Conservation (phyloP, 139 green algal genomes). For the Choricystis sp. region DNA sequence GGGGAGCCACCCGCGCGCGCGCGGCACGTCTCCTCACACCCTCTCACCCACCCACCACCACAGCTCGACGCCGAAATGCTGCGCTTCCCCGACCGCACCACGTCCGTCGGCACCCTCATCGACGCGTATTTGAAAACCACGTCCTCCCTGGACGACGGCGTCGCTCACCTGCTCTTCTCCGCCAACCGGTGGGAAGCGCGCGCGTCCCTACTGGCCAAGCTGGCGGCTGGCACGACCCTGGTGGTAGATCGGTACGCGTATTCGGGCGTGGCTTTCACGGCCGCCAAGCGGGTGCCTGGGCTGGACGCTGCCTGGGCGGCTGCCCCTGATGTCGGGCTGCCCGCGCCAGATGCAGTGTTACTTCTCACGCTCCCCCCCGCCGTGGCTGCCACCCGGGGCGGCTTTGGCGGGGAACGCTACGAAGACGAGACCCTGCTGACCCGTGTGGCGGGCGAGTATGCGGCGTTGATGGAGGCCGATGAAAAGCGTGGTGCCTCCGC, state of each 20-base stretch:
- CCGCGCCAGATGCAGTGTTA: constrained; percentile 68
- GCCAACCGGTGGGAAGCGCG: constrained; percentile 88
- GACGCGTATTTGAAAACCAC: constrained; percentile 61
- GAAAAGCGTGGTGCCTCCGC: no score
- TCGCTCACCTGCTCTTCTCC: constrained; percentile 83
- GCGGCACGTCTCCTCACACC: not conserved
- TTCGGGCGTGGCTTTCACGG: constrained; percentile 77
- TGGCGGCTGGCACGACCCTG: constrained; percentile 60
- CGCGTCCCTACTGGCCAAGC: constrained; percentile 39
- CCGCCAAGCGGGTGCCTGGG: constrained; percentile 58
- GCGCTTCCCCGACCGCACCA: constrained; percentile 85
- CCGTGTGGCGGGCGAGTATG: constrained; percentile 16
- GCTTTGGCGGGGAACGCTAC: constrained; percentile 81
- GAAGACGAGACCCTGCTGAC: constrained; percentile 54
- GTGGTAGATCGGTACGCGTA: constrained; percentile 89
- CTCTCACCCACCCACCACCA: not conserved
- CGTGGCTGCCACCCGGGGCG: constrained; percentile 36
- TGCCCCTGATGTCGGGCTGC: constrained; percentile 48
- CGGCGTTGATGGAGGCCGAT: no score
- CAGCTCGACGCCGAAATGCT: constrained; percentile 52
- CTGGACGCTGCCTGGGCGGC: constrained; percentile 63
- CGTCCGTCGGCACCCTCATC: constrained; percentile 66
- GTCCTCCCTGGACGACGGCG: constrained; percentile 48
- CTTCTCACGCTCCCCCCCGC: constrained; percentile 52
- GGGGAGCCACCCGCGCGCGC: no score